These are phyloP conservation scores for Lactarius quietus DNA, from an alignment of 768 basidiomycete species.

Conservation along the genomic window DNA sequence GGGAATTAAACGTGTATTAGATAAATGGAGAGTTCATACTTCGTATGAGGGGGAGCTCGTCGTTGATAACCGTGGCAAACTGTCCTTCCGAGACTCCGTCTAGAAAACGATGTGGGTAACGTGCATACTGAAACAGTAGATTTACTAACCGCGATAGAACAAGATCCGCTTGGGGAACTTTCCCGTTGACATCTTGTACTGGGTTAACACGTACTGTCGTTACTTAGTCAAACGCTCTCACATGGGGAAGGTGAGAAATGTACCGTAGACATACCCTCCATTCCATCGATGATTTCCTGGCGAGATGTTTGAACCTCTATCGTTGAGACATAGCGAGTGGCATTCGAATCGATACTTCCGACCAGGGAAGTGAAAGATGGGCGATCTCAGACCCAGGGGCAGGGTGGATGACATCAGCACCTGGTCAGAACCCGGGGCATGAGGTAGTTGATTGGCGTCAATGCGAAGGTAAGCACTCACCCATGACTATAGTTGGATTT, in stretches of 20 bases:
- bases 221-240: background rate
- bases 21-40: constrained; percentile 37
- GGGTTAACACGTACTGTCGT: constrained; percentile 47
- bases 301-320: constrained; percentile 64
- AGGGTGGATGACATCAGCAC: constrained; percentile 83
- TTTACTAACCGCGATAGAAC: constrained; percentile 63
- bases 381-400: constrained; percentile 71
- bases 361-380: constrained; percentile 83
- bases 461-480: constrained; percentile 34
- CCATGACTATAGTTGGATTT: constrained; percentile 78
- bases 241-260: constrained; percentile 8
- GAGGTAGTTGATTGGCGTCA: background rate
- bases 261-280: constrained; percentile 63
- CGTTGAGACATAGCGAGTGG: constrained; percentile 64
- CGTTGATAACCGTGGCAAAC: constrained; percentile 46
- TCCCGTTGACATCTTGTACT: constrained; percentile 58
- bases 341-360: constrained; percentile 71
- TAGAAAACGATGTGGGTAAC: constrained; percentile 20
- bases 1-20: background rate
- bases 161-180: constrained; percentile 68
- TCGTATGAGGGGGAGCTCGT: constrained; percentile 57
- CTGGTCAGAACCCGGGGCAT: constrained; percentile 34
- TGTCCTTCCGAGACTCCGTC: constrained; percentile 59
- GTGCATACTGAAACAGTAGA: background rate
- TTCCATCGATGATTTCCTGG: constrained; percentile 72